Percentiles rank a stretch among this genome's conserved stretches.
phyloP scores from a whole-genome alignment of 257 asterid species.

The Solanum lignicaule region DNA sequence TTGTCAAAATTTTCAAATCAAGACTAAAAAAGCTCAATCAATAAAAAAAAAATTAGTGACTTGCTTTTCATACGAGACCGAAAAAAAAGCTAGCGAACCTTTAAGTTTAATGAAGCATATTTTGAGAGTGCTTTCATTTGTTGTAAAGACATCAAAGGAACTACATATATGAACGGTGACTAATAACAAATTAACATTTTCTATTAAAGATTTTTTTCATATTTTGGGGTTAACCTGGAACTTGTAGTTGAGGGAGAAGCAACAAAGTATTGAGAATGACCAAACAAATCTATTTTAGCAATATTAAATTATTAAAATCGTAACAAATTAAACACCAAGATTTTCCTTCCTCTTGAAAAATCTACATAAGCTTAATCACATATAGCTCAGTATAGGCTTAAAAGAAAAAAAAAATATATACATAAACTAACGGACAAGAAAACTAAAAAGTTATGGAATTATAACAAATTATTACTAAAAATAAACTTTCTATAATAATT shows the following conservation, averaged over 20 bases:
- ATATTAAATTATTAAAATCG: neutral
- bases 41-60: neutral
- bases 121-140: neutral
- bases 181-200: neutral
- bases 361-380: neutral
- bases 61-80: fast-evolving
- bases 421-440: neutral
- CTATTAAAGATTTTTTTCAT: too few relatives aligned
- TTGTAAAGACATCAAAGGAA: neutral
- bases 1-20: neutral
- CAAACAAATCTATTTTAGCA: neutral
- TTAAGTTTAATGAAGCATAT: neutral
- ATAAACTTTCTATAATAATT: slow-evolving; percentile 3
- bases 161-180: neutral
- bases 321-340: neutral
- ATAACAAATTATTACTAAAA: neutral
- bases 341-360: neutral
- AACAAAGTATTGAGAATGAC: neutral
- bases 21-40: neutral
- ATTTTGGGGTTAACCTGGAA: neutral
- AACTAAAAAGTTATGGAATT: neutral
- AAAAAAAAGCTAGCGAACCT: neutral
- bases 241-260: neutral
- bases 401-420: neutral
- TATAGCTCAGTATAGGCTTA: neutral